Base-by-base conservation (phyloP, 352 stramenopile species). In the Pythium aphanidermatum region DNA sequence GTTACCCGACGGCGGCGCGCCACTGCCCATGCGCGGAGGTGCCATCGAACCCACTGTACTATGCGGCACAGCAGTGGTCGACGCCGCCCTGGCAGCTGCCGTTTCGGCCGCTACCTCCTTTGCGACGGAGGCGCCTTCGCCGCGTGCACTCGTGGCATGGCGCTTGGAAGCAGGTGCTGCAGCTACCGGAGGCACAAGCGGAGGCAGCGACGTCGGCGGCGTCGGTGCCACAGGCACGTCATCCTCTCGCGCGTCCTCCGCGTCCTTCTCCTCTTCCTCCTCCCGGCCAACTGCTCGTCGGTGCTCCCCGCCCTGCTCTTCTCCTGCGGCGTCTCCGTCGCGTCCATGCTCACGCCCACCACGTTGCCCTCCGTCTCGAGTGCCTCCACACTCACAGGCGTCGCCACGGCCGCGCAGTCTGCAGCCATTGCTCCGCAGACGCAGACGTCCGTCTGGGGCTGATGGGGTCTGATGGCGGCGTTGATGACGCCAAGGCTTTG, bases 381-480 rank as follows among this genome's bases (percentile, higher is more conserved):
- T 2, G 13, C 2, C 2, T 5, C 24, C 24, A 31, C 37, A 34
- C 30, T 38, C 21, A 45, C 54, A 26, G 44, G 52, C 20, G 36
- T 60, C 37, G 38, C 32, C 44, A 60, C 46, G 43, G 20, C 31
- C 21, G 38, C 52, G 1, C 37, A 60, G 29, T 60, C 52, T 29
- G 52, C 52, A 16, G 37, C 45, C 52, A 60, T 60, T 7, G 7
- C 29, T 19, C 26, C 8, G 40, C 11, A 21, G 39, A n/a, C 28
- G 13, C 21, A 49, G 11, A 13, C 21, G 20, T 31, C 37, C 9
- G 24, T 13, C 16, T 8, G 19, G 11, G 39, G 39, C 19, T 28
- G 25, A 41, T 19, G 42, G 16, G 14, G 16, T 5, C 13, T 51
- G 31, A 30, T 34, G 46, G 28, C 47, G 46, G 47, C 37, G 40